Percentiles rank a stretch among this genome's conserved stretches.
phyloP scores from a whole-genome alignment of 768 basidiomycete genomes.

The Pleurotus salmoneostramineus region DNA sequence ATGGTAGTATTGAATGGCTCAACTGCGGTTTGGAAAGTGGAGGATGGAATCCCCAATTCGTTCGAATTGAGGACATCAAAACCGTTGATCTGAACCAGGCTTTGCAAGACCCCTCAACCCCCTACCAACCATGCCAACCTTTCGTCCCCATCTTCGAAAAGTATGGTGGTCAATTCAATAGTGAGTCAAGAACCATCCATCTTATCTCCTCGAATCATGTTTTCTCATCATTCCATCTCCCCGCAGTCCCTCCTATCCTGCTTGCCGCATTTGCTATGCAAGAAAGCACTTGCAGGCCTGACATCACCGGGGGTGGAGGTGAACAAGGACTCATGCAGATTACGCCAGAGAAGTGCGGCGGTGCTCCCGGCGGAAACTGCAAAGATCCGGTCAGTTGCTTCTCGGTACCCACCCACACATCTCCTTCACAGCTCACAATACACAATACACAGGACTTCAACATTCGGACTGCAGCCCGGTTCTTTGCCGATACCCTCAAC shows the following conservation, averaged over 20 bases:
- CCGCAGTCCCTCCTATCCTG: constrained; percentile 63
- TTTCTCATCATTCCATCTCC: background rate
- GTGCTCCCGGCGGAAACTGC: constrained; percentile 46
- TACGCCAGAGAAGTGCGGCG: constrained; percentile 70
- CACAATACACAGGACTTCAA: constrained; percentile 54
- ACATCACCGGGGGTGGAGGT: constrained; percentile 66
- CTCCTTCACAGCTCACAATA: background rate
- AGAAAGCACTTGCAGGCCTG: constrained; percentile 68
- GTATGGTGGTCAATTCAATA: constrained; percentile 41
- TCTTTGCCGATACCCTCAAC: constrained; percentile 49
- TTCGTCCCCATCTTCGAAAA: constrained; percentile 56
- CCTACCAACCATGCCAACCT: constrained; percentile 56
- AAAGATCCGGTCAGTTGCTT: constrained; percentile 34
- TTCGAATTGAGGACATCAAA: constrained; percentile 50
- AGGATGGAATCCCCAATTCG: constrained; percentile 72
- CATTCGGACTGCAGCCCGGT: constrained; percentile 61
- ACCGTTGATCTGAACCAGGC: constrained; percentile 43
- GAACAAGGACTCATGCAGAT: constrained; percentile 90
- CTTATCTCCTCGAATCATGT: background rate
- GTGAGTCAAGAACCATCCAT: constrained; percentile 4
- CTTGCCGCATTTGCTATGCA: constrained; percentile 89
- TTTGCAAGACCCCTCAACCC: constrained; percentile 40
- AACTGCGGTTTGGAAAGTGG: constrained; percentile 66
- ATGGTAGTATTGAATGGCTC: constrained; percentile 70
- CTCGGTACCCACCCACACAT: no score